These are phyloP conservation scores for Flammula alnicola DNA, from an alignment of 1,284 basidiomycete genomes.

Conservation along the genomic window DNA sequence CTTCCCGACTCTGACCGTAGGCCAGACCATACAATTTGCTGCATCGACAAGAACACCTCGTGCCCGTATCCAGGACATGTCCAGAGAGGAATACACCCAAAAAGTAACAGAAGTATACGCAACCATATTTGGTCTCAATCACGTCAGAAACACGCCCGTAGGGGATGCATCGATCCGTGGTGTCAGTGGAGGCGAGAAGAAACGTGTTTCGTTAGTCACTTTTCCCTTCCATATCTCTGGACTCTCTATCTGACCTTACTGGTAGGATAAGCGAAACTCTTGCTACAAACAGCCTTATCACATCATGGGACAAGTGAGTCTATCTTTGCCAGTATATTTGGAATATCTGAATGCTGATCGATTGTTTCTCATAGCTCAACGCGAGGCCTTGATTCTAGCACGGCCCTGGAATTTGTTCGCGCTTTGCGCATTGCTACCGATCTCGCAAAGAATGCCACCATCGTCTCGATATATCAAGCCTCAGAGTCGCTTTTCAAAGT, in stretches of 20 bases:
- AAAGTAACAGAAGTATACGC: slow-evolving; percentile 58
- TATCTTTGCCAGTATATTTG: not conserved
- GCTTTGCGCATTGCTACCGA: slow-evolving; percentile 67
- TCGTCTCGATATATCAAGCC: slow-evolving; percentile 77
- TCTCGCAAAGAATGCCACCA: slow-evolving; percentile 53
- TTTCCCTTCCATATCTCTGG: not conserved
- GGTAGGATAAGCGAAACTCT: slow-evolving; percentile 33
- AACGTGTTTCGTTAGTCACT: slow-evolving; percentile 66
- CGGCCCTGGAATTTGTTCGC: slow-evolving; percentile 68
- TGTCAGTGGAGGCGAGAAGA: slow-evolving; percentile 81
- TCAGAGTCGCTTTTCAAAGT: slow-evolving; percentile 53
- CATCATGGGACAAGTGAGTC: slow-evolving; percentile 38
- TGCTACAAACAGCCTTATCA: slow-evolving; percentile 33
- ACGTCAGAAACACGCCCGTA: slow-evolving; percentile 62
- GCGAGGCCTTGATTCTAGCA: slow-evolving; percentile 74
- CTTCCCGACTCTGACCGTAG: slow-evolving; percentile 77
- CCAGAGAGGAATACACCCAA: slow-evolving; percentile 51
- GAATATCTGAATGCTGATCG: not conserved
- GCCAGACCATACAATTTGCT: slow-evolving; percentile 68
- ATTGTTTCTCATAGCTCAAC: slow-evolving; percentile 50
- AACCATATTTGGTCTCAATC: slow-evolving; percentile 76
- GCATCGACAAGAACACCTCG: slow-evolving; percentile 64
- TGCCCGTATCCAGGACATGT: slow-evolving; percentile 44
- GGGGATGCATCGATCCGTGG: slow-evolving; percentile 80
- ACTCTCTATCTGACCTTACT: not conserved